A percentile compares a stretch with the other conserved stretches of the same genome.
Conservation (phyloP, 2,329 filamentous ascomycete genomes). For the Xylaria sp. region DNA sequence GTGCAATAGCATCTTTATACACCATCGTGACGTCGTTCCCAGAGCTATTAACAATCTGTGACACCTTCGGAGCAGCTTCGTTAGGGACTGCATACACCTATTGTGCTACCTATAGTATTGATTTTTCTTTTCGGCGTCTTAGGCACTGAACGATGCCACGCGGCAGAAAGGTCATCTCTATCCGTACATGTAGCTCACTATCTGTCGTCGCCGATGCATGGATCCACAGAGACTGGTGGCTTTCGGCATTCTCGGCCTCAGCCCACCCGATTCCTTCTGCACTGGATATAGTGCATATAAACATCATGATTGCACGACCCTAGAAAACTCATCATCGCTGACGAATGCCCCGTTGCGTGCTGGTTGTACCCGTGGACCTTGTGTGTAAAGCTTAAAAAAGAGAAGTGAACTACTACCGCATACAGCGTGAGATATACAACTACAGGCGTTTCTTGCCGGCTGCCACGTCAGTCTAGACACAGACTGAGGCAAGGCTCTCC, state of each 20-base stretch:
- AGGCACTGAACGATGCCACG: neutral
- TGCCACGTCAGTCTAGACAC: slow-evolving; percentile 5
- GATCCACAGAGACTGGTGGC: slow-evolving; percentile 23
- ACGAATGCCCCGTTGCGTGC: slow-evolving; percentile 1
- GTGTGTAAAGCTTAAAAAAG: neutral
- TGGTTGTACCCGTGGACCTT: slow-evolving; percentile 3
- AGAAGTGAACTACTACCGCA: neutral
- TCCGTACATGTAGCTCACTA: neutral
- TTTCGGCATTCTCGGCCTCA: slow-evolving; percentile 28
- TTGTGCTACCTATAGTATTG: neutral
- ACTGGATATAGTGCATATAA: neutral
- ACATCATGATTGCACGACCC: slow-evolving; percentile 1
- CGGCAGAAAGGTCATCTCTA: neutral
- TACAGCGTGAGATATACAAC: slow-evolving; percentile 6
- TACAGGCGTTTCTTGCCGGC: neutral
- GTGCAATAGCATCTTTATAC: neutral
- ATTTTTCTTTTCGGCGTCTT: neutral
- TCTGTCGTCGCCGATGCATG: neutral
- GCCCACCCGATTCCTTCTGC: slow-evolving; percentile 7
- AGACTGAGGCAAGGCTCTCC: slow-evolving; percentile 25
- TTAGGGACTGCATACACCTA: neutral
- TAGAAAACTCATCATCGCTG: slow-evolving; percentile 14
- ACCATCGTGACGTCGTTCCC: neutral
- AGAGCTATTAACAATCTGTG: neutral
- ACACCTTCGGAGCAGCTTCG: neutral